These are phyloP conservation scores for Tulasnella sp. DNA, from an alignment of 768 basidiomycete genomes.

Conservation along the genomic window DNA sequence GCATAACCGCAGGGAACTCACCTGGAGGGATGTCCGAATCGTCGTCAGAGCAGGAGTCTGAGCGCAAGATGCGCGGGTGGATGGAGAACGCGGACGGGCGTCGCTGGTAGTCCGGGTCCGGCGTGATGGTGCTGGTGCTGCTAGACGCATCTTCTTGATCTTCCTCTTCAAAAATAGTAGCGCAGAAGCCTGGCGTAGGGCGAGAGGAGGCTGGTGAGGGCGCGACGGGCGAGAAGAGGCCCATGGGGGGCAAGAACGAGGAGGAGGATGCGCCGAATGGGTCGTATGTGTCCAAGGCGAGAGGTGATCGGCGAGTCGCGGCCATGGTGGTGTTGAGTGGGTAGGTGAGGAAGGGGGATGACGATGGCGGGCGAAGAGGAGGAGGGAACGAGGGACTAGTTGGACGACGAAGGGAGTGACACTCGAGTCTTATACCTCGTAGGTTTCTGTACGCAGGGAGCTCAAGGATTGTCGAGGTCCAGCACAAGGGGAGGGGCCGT, in stretches of 20 bases:
- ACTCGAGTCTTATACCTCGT: background rate
- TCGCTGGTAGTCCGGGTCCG: background rate
- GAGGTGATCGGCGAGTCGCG: background rate
- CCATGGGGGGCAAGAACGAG: slow-evolving; percentile 21
- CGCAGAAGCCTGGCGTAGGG: background rate
- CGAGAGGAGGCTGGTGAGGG: background rate
- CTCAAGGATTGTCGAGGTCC: background rate
- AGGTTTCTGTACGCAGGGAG: background rate
- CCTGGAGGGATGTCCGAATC: slow-evolving; percentile 17
- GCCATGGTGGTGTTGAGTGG: background rate
- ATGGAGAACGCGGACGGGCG: slow-evolving; percentile 5
- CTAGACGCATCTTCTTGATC: slow-evolving; percentile 8
- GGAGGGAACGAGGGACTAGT: background rate
- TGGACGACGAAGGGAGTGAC: background rate
- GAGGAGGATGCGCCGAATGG: slow-evolving; percentile 23
- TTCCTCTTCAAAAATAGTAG: slow-evolving; percentile 28
- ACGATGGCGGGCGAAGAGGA: background rate
- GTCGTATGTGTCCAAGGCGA: slow-evolving; percentile 17
- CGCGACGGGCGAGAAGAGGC: slow-evolving; percentile 19
- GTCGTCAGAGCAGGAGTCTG: slow-evolving; percentile 22
- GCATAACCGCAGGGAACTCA: background rate
- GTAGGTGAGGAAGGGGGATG: slow-evolving; percentile 3
- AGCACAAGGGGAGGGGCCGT: background rate
- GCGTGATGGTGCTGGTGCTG: background rate
- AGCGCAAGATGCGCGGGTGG: slow-evolving; percentile 23